Base-by-base conservation (phyloP, 345 rosid species). In the Syzygium aqueum region DNA sequence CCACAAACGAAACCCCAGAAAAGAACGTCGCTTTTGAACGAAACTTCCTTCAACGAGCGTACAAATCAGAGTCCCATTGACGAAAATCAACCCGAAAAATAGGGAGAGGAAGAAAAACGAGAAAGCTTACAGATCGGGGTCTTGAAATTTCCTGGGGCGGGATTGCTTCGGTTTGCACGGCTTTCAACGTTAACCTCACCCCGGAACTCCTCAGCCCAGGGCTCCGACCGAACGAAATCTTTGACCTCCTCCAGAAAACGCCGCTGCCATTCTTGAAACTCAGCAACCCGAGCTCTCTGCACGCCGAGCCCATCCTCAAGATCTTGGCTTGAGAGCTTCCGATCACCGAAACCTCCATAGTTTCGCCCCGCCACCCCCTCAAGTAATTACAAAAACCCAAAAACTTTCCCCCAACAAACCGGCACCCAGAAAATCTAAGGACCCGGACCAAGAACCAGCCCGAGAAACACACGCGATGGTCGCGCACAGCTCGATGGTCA, bases 291-390 rank as follows among this genome's bases (percentile, higher is more conserved):
- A 67, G 89, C 77, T 92, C 94, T 78, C 92, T 92, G 84, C 17
- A 43, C 1, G 90, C 92, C 53, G 90, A 87, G 54, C 91, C 93
- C 10, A 91, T 89, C 86, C 91, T 89, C 51, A 85, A 89, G 61
- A 91, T 87, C 67, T 88, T 90, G 33, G 92, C 92, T 91, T 91
- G 94, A 43, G 96, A 87, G 63, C 91, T 92, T 11, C 92, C 91
- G 19, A 94, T 93, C 84, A 93, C 93, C 21, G 97, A 94, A 16
- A 94, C 91, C 92, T 96, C 97, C 97, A 95, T 96, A 25, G 11
- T 50, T 25, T 54, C 46, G 6, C 84, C 19, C 67, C 61, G 11
- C n/a, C 63, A 33, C 12, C 63, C 63, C 37, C 21, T n/a, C 51
- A 28, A 63, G 0, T 1, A 28, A 80, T 30, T 5, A 51, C 13